These are phyloP conservation scores for Protomyces inouyei DNA, from an alignment of 1,139 yeast species.

Conservation along the genomic window DNA sequence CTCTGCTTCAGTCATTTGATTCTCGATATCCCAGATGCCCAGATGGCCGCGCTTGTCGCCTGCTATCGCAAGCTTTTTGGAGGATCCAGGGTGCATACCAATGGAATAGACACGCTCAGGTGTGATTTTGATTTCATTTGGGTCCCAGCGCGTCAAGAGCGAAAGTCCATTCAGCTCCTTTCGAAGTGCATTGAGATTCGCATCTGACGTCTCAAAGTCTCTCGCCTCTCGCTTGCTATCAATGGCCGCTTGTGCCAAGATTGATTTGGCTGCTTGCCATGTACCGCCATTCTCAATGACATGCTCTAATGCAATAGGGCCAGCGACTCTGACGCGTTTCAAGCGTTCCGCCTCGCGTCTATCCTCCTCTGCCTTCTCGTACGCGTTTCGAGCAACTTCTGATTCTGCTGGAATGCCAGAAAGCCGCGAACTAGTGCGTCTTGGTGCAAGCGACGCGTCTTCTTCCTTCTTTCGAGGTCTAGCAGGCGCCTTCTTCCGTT, in stretches of 20 bases:
- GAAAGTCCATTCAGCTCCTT: slow-evolving; percentile 50
- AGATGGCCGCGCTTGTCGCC: slow-evolving; percentile 83
- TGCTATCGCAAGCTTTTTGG: slow-evolving; percentile 63
- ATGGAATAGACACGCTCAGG: slow-evolving; percentile 69
- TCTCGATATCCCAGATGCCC: slow-evolving; percentile 82
- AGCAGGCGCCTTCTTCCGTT: neutral
- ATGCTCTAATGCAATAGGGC: slow-evolving; percentile 29
- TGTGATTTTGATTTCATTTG: slow-evolving; percentile 67
- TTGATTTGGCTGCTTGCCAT: slow-evolving; percentile 20
- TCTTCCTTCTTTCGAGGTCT: slow-evolving; percentile 8
- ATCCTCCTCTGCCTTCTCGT: slow-evolving; percentile 32
- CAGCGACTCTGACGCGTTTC: slow-evolving; percentile 27
- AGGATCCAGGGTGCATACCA: slow-evolving; percentile 66
- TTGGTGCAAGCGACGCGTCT: slow-evolving; percentile 32
- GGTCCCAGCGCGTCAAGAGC: slow-evolving; percentile 55
- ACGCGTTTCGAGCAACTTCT: slow-evolving; percentile 29
- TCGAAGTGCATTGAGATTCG: slow-evolving; percentile 47
- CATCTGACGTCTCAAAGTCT: slow-evolving; percentile 42
- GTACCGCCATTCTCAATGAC: slow-evolving; percentile 21
- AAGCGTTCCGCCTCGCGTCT: slow-evolving; percentile 32
- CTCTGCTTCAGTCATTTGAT: neutral
- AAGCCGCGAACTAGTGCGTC: slow-evolving; percentile 40
- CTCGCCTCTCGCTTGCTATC: slow-evolving; percentile 37
- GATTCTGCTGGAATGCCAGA: slow-evolving; percentile 39
- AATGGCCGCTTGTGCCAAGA: neutral